Base-by-base conservation (phyloP, 306 rosid species). In the Clitoria ternatea region DNA sequence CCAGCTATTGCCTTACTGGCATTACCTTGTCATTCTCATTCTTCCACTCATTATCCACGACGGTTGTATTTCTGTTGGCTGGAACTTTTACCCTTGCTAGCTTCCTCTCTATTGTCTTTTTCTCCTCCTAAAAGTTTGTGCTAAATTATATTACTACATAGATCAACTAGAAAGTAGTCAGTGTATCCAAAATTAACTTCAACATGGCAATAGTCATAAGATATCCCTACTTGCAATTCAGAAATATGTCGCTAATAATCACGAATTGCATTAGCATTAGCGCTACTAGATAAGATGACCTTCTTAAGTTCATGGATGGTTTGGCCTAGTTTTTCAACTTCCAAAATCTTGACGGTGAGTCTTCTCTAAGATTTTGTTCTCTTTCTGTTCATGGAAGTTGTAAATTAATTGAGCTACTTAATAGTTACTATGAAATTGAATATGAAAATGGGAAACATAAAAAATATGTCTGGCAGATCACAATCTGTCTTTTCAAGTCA, bases 1-100 rank as follows among this genome's bases (percentile, higher is more conserved):
- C 98, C 9, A 94, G 74, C 98, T 97, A 94, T 68, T 94, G 97
- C 74, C 77, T 91, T 60, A 94, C 92, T 7, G 99, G 96, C 99
- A 94, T 91, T 72, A 94, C 97, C 74, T 80, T 87, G 72, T 89
- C 92, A 68, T 75, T 87, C 76, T 90, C 99, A 37, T 94, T 95
- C 80, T 89, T 94, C 99, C 99, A 94, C 85, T 89, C 99, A 76
- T 89, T 94, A 18, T 96, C 95, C 77, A 80, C 84, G 71, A 77
- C 88, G 27, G 88, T 85, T n/a, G 97, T 97, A 40, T 90, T 80
- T 60, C 99, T 86, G 77, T 82, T 91, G 12, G 87, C 97, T 1
- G 96, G 85, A 72, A 91, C 92, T 82, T 84, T 90, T 19, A 79
- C 79, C 73, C 99, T 85, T 68, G 95, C 97, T 37, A 94, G 76